Base-by-base conservation (phyloP, 2,329 filamentous ascomycete species). In the Dothideomycetes sp. region DNA sequence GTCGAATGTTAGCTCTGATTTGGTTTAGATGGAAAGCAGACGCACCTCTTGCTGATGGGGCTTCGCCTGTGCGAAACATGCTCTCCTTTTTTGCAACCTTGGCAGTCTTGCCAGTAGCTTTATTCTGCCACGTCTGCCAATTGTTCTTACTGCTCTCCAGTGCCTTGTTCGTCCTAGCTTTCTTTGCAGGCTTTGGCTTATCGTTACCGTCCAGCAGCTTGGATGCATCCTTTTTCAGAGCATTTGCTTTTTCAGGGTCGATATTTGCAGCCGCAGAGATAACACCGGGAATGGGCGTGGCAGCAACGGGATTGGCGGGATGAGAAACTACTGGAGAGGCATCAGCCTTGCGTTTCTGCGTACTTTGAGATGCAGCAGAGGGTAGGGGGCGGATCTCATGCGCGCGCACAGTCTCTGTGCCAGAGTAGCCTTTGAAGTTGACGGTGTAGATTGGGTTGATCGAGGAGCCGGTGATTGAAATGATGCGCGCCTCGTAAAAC, bases 31-130 rank as follows among this genome's bases (percentile, higher is more conserved):
- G 10, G 27, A 38, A 22, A 40, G 22, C 32, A 32, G 47, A 40
- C 72, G 50, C 66, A 94, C 88, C 88, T 81, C 87, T 77, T 42
- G 84, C 88, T 53, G 85, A 76, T 17, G 91, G 74, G 45, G 85
- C 81, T 22, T 94, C 87, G 0, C 87, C 86, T 3, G 88, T 95
- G 34, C 88, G 79, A 60, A 95, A 95, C 88, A 95, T 95, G 70
- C 86, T 94, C 36, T 94, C 85, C 64, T 94, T 94, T 66, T 89
- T 89, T 17, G 59, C 60, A 39, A 77, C 68, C 56, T 85, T 88
- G n/a, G 68, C 64, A 44, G 67, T 59, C 55, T 77, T 79, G 43
- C 52, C 47, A 17, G 39, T 51, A 22, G 70, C 68, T 60, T 93
- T 94, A 54, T 73, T 70, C 48, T 79, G 83, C 61, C 94, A 98